Conservation (phyloP, 352 stramenopile genomes). For the Pythium rhizo-oryzae region DNA sequence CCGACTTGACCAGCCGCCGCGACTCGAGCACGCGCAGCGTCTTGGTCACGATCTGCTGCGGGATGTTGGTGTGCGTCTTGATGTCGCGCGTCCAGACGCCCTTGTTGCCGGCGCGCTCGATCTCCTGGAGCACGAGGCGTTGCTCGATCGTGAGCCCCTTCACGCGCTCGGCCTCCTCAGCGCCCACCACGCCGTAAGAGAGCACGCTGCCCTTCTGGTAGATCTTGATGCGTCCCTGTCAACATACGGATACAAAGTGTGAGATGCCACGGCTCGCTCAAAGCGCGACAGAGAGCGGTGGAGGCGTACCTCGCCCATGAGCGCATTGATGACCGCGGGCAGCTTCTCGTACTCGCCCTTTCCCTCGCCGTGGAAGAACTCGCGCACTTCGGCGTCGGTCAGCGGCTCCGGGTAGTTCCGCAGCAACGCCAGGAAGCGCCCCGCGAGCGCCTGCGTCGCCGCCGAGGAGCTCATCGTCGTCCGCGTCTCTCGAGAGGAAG, state of each 20-base stretch:
- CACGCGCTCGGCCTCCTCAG: constrained; percentile 86
- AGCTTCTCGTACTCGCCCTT: constrained; percentile 83
- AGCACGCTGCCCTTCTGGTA: constrained; percentile 87
- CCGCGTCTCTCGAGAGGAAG: too few relatives aligned
- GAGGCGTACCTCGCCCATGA: constrained; percentile 71
- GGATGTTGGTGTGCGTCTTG: constrained; percentile 97
- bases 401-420: constrained; percentile 81
- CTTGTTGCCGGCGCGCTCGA: constrained; percentile 96
- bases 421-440: constrained; percentile 75
- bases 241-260: background rate
- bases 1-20: constrained; percentile 97
- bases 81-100: constrained; percentile 99
- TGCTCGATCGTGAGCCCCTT: constrained; percentile 84
- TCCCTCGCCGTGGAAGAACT: constrained; percentile 71
- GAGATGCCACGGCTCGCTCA: background rate
- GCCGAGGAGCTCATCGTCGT: constrained; percentile 21
- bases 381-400: constrained; percentile 78
- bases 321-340: constrained; percentile 77
- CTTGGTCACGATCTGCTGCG: constrained; percentile 97
- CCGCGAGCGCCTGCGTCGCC: constrained; percentile 39
- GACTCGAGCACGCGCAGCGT: constrained; percentile 97
- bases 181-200: constrained; percentile 81
- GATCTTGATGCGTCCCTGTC: constrained; percentile 87
- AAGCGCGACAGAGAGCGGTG: background rate
- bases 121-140: constrained; percentile 91